These are phyloP conservation scores for Exophiala xenobiotica DNA, from an alignment of 2,329 filamentous ascomycete species.

Conservation along the genomic window DNA sequence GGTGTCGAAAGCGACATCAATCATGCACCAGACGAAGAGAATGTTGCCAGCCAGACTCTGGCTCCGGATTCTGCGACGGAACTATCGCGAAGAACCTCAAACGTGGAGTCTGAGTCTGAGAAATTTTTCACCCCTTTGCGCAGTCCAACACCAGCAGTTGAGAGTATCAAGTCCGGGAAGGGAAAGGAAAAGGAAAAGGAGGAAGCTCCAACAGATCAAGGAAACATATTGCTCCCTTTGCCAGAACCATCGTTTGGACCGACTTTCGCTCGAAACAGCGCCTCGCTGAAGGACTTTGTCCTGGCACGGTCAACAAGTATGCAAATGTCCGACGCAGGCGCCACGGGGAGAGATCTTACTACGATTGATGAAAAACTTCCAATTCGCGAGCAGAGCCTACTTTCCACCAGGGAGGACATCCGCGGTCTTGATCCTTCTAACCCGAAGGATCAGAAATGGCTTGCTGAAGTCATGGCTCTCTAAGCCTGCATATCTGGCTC, in stretches of 20 bases:
- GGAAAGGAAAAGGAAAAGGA: neutral
- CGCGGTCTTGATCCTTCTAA: neutral
- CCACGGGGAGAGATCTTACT: neutral
- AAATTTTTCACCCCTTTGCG: conserved; percentile 11
- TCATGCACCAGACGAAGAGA: too few species aligned
- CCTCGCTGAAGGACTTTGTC: conserved; percentile 6
- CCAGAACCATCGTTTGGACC: conserved; percentile 10
- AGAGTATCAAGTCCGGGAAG: neutral
- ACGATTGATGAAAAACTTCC: neutral
- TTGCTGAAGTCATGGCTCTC: conserved; percentile 13
- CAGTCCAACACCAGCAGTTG: conserved; percentile 3
- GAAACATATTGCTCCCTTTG: neutral
- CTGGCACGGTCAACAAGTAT: neutral
- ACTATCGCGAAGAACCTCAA: neutral
- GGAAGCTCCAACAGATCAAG: neutral
- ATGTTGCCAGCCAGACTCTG: too few species aligned
- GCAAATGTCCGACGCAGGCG: neutral
- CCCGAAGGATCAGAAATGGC: conserved; percentile 8
- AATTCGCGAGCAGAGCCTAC: neutral
- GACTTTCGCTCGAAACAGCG: conserved; percentile 8
- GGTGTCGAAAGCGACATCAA: neutral
- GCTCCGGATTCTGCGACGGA: too few species aligned
- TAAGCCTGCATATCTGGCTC: conserved; percentile 1
- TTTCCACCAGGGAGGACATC: neutral
- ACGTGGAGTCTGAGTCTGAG: conserved; percentile 1